These are phyloP conservation scores for Lentinula novae-zelandiae DNA, from an alignment of 1,284 basidiomycete species.

Conservation along the genomic window DNA sequence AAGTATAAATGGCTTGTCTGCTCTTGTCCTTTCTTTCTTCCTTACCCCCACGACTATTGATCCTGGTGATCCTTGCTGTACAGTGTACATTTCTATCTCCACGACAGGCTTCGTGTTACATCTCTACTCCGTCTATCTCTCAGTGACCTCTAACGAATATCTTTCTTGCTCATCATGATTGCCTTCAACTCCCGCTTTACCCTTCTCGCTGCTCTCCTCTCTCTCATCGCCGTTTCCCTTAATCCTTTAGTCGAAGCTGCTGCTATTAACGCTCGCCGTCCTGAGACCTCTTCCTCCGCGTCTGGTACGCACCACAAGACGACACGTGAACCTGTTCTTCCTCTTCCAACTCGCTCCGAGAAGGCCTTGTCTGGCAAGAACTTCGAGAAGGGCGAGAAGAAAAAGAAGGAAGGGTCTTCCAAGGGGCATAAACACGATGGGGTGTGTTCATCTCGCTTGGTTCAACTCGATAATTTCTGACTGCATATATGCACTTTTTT, in stretches of 20 bases:
- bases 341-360: constrained; percentile 7
- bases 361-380: not conserved
- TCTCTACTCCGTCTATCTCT: constrained; percentile 5
- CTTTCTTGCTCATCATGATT: constrained; percentile 36
- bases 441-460: not conserved
- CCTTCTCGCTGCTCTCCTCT: constrained; percentile 37
- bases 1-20: constrained; percentile 7
- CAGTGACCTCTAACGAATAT: constrained; percentile 8
- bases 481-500: constrained; percentile 6
- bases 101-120: constrained; percentile 12
- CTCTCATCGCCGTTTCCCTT: constrained; percentile 13
- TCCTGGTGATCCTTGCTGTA: constrained; percentile 13
- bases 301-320: not conserved
- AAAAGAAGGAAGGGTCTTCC: not conserved
- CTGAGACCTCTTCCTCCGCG: not conserved
- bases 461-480: not conserved
- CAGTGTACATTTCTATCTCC: constrained; percentile 14
- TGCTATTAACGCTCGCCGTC: constrained; percentile 29
- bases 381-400: not conserved
- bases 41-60: constrained; percentile 13
- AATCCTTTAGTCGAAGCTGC: constrained; percentile 32
- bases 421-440: not conserved
- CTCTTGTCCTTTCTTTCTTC: constrained; percentile 15
- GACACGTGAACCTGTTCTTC: constrained; percentile 7
- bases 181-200: constrained; percentile 40